Evolutionary conservation across 495 filamentous ascomycete species (phyloP).

Genomic region (Lasiosphaeria miniovina): DNA sequence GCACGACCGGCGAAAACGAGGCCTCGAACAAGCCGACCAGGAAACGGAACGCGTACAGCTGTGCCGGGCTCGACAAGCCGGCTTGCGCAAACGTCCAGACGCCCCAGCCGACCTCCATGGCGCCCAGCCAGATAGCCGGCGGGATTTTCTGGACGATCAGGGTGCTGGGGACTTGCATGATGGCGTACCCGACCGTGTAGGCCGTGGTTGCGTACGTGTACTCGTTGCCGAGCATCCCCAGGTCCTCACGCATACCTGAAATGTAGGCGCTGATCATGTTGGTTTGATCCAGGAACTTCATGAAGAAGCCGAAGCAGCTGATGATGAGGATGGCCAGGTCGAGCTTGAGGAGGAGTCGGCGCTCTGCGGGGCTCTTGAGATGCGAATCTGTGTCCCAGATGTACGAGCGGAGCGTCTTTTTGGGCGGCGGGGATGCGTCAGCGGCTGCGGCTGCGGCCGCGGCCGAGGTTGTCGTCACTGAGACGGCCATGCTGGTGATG

Average conservation of each 20-base stretch:
- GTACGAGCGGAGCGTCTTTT: conserved; percentile 10
- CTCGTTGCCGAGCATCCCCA: conserved; percentile 46
- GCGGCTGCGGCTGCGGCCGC: not conserved
- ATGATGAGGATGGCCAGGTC: conserved; percentile 37
- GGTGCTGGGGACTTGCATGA: conserved; percentile 50
- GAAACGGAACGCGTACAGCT: conserved; percentile 29
- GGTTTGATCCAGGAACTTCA: conserved; percentile 45
- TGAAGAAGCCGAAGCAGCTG: conserved; percentile 46
- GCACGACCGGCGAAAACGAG: conserved; percentile 26
- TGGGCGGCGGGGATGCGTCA: not conserved
- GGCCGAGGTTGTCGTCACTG: not conserved
- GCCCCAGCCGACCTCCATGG: conserved; percentile 44
- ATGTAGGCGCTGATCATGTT: conserved; percentile 41
- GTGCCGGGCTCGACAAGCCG: conserved; percentile 27
- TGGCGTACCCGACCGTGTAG: conserved; percentile 50
- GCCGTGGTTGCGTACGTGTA: conserved; percentile 47
- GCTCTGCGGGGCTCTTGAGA: conserved; percentile 32
- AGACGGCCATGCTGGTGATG: not conserved
- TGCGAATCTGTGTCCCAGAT: conserved; percentile 16
- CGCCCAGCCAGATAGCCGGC: conserved; percentile 46
- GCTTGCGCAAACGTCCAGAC: conserved; percentile 48
- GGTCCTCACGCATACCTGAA: conserved; percentile 37
- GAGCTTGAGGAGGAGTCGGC: conserved; percentile 44
- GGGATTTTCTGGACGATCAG: conserved; percentile 50
- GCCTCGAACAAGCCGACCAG: conserved; percentile 30